Evolutionary conservation across 208 protist species (phyloP).

Genomic region (Leishmania gerbilli): DNA sequence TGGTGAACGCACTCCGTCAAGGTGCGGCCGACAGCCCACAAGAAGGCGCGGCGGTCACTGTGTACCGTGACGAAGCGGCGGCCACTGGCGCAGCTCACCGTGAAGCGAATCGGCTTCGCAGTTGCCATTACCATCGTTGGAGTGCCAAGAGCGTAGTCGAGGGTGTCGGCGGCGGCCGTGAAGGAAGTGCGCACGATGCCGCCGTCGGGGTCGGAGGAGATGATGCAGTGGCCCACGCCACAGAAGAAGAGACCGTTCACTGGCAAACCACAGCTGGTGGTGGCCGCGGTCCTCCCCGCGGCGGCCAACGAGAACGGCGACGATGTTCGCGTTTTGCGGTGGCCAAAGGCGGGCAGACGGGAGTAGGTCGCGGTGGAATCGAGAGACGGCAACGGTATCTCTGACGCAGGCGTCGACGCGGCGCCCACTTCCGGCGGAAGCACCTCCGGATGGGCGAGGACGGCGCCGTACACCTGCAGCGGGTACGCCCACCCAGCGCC

Average conservation of each 20-base stretch:
- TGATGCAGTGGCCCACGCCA: conserved; percentile 45
- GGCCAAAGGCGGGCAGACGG: neutral
- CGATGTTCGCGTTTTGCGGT: neutral
- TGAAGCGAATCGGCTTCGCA: conserved; percentile 45
- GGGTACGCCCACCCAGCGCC: conserved; percentile 31
- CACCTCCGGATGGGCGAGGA: conserved; percentile 45
- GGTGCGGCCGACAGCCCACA: conserved; percentile 76
- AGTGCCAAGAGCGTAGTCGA: conserved; percentile 18
- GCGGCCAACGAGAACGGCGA: neutral
- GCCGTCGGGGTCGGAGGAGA: conserved; percentile 65
- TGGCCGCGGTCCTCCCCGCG: neutral
- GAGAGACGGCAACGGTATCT: neutral
- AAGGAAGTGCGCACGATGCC: conserved; percentile 56
- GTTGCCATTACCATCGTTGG: conserved; percentile 28
- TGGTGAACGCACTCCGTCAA: conserved; percentile 62
- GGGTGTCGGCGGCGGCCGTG: conserved; percentile 18
- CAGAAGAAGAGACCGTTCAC: conserved; percentile 67
- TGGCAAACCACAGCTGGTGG: neutral
- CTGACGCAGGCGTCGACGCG: neutral
- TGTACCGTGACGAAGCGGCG: conserved; percentile 76
- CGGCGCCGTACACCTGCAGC: conserved; percentile 40
- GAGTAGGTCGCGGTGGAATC: neutral
- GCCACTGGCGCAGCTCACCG: conserved; percentile 45
- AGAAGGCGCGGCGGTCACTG: conserved; percentile 68
- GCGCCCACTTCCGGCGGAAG: neutral